Evolutionary conservation across 2,329 filamentous ascomycete species (phyloP).

Genomic region (Paecilomyces sp.): DNA sequence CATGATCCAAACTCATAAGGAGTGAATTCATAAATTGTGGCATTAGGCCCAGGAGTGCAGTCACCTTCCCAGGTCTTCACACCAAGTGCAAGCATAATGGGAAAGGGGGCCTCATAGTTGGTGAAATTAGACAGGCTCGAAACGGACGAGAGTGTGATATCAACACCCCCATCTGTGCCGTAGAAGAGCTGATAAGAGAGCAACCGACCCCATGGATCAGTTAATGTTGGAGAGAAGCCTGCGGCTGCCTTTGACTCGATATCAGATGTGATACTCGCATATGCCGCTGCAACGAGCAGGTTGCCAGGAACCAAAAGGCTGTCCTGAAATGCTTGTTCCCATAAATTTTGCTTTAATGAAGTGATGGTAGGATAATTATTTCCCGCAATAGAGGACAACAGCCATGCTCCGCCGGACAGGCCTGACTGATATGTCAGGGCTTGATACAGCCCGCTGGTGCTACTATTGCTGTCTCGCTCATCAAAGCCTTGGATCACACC

Average conservation of each 20-base stretch:
- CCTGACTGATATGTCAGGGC: slow-evolving; percentile 40
- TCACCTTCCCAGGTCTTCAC: slow-evolving; percentile 26
- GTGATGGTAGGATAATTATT: slow-evolving; percentile 42
- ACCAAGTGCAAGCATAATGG: slow-evolving; percentile 37
- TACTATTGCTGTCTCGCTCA: slow-evolving; percentile 31
- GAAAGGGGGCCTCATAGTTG: slow-evolving; percentile 33
- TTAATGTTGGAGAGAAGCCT: slow-evolving; percentile 33
- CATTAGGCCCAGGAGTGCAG: slow-evolving; percentile 39
- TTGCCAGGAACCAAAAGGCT: slow-evolving; percentile 30
- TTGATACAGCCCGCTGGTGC: slow-evolving; percentile 38
- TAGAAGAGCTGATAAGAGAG: slow-evolving; percentile 34
- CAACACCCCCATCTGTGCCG: slow-evolving; percentile 30
- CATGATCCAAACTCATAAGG: slow-evolving; percentile 62
- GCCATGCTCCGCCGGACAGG: slow-evolving; percentile 42
- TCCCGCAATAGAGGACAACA: slow-evolving; percentile 38
- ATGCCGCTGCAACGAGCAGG: slow-evolving; percentile 19
- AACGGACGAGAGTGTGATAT: slow-evolving; percentile 26
- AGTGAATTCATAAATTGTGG: slow-evolving; percentile 58
- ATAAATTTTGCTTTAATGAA: slow-evolving; percentile 31
- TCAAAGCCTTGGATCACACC: slow-evolving; percentile 41
- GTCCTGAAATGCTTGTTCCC: slow-evolving; percentile 33
- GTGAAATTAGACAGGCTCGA: slow-evolving; percentile 33
- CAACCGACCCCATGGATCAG: slow-evolving; percentile 35
- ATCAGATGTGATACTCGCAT: slow-evolving; percentile 24
- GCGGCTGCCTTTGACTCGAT: slow-evolving; percentile 28